phyloP scores from a whole-genome alignment of 345 rosid species.

The Populus pruinosa region DNA sequence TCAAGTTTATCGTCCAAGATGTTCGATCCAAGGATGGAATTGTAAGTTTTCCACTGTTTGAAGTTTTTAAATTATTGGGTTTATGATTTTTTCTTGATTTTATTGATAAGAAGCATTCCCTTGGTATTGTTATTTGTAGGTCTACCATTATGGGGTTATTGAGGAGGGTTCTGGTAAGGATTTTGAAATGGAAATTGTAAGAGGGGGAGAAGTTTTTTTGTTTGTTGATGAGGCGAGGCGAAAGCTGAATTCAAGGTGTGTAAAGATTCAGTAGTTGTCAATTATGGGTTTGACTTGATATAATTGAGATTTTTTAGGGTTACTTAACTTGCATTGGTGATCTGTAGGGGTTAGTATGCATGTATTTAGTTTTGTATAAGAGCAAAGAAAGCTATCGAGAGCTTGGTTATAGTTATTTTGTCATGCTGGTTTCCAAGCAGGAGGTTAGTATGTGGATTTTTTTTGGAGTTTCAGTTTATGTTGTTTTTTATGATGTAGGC shows the following conservation, averaged over 20 bases:
- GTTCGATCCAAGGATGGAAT: slow-evolving; percentile 77
- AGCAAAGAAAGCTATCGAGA: no score
- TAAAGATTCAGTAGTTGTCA: neutral
- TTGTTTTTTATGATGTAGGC: slow-evolving; percentile 28
- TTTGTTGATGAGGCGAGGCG: slow-evolving; percentile 65
- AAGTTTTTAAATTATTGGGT: neutral
- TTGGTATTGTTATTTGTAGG: slow-evolving; percentile 31
- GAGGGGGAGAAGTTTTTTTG: slow-evolving; percentile 48
- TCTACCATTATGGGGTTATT: slow-evolving; percentile 63
- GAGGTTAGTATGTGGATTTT: no score
- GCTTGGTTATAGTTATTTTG: no score
- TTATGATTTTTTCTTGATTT: neutral
- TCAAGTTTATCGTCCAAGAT: slow-evolving; percentile 61
- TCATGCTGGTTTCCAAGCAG: no score
- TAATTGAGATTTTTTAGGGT: neutral
- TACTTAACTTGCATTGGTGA: neutral
- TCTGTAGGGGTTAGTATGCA: no score
- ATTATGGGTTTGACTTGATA: neutral
- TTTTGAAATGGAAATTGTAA: slow-evolving; percentile 30
- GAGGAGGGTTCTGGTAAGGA: slow-evolving; percentile 43
- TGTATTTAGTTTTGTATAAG: no score
- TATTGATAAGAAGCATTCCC: neutral
- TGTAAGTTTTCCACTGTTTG: slow-evolving; percentile 17
- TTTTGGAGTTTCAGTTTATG: neutral
- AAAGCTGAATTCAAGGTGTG: slow-evolving; percentile 68